Evolutionary conservation across 2,329 filamentous ascomycete genomes (phyloP).

Genomic region (Herpotrichia juniperi): DNA sequence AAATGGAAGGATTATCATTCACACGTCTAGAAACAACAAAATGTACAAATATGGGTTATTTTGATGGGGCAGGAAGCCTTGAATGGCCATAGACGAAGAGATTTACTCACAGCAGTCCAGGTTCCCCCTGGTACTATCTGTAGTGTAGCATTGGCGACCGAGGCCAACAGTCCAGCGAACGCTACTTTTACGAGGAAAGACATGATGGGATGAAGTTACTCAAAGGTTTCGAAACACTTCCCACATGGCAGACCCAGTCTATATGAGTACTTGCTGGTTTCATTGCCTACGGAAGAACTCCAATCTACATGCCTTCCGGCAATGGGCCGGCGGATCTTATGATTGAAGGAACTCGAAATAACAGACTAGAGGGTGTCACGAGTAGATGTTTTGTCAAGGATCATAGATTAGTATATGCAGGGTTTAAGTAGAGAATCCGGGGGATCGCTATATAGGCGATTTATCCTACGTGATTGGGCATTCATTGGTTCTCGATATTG

Average conservation of each 20-base stretch:
- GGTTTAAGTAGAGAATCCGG: not conserved
- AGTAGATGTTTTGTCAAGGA: not conserved
- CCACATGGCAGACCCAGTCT: not conserved
- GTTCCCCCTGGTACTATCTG: conserved; percentile 48
- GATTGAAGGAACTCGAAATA: not conserved
- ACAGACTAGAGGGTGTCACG: not conserved
- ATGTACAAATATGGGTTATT: too few species aligned
- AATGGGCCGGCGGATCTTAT: not conserved
- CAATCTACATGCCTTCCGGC: not conserved
- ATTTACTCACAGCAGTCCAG: conserved; percentile 42
- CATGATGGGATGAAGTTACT: not conserved
- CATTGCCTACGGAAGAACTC: conserved; percentile 9
- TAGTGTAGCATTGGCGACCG: conserved; percentile 33
- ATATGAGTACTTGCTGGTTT: not conserved
- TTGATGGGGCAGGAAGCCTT: too few species aligned
- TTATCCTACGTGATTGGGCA: not conserved
- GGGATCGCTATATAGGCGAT: not conserved
- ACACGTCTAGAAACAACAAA: not conserved
- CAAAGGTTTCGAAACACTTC: not conserved
- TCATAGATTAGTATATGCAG: not conserved
- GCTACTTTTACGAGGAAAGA: not conserved
- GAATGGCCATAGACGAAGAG: not conserved
- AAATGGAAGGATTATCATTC: not conserved
- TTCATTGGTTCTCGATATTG: not conserved
- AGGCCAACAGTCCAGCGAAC: conserved; percentile 21